Evolutionary conservation across 805 yeast species (phyloP).

Genomic region (Candida sakaeoensis): DNA sequence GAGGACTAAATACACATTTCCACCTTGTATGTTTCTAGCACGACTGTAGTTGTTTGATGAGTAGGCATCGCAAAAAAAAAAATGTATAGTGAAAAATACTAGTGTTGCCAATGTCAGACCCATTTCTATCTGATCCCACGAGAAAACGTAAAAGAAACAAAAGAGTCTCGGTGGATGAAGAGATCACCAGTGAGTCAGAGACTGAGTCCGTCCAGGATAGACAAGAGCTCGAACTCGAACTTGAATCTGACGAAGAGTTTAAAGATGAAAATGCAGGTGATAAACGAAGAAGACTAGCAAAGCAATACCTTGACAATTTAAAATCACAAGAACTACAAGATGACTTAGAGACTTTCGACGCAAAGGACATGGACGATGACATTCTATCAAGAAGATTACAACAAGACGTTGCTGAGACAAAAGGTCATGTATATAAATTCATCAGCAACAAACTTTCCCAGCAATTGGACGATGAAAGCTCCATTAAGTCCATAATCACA

Average conservation of each 20-base stretch:
- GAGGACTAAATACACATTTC: conserved; percentile 48
- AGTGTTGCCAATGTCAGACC: conserved; percentile 30
- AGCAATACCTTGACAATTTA: conserved; percentile 81
- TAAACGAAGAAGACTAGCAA: conserved; percentile 89
- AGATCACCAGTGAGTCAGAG: conserved; percentile 49
- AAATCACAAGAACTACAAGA: conserved; percentile 52
- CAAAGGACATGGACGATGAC: conserved; percentile 86
- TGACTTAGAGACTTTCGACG: conserved; percentile 56
- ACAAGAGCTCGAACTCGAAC: conserved; percentile 49
- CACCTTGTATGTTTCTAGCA: too few relatives aligned
- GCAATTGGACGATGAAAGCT: conserved; percentile 30
- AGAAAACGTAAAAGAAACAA: conserved; percentile 44
- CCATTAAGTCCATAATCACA: conserved; percentile 37
- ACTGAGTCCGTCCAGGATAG: conserved; percentile 58
- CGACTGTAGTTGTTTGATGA: conserved; percentile 1
- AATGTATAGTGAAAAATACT: not conserved
- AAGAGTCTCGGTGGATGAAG: conserved; percentile 43
- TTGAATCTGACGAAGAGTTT: conserved; percentile 69
- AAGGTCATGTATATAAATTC: conserved; percentile 76
- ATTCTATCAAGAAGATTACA: conserved; percentile 75
- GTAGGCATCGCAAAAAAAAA: conserved; percentile 10
- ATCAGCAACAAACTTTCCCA: conserved; percentile 48
- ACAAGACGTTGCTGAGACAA: conserved; percentile 85
- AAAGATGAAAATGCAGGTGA: conserved; percentile 83
- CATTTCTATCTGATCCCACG: conserved; percentile 60